Evolutionary conservation across 148 eudicot species (phyloP), one percentile per base, ranked within the genome.

Genomic region (Rhododendron ovatum): DNA sequence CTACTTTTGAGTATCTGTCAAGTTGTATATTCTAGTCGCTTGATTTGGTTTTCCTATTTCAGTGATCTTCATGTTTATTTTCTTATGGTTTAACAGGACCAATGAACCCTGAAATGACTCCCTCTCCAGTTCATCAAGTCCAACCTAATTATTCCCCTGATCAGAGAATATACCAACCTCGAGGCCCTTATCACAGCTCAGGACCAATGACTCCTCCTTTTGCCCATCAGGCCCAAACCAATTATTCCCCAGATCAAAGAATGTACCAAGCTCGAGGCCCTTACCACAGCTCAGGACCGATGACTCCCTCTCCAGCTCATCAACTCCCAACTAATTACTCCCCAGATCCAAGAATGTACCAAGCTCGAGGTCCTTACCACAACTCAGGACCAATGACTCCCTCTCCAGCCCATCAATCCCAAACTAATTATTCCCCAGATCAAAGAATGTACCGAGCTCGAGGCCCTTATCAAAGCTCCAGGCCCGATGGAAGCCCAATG

Each of bases 191-290:
- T 82, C 77, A 82, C 76, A 88, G 87, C 63, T 61, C 84, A 14
- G 47, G 73, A 39, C 84, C 84, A 37, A 50, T 80, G 55, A 86
- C 86, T 77, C 86, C 89, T 85, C 35, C 89, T 81, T 83, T 86
- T 41, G 86, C 87, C 78, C 76, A 85, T 83, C 91, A 84, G 53
- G 78, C 83, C 84, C 92, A 88, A 50, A 53, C 69, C 71, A 88
- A 82, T 85, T 81, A 89, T 87, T 86, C 88, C 50, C 87, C 89
- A 5, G 85, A 84, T 85, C 91, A 78, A 82, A 87, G 87, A 81
- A 78, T 82, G 88, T 89, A 87, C 57, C 93, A 83, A 88, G 85
- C 85, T 59, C 91, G 86, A 35, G 89, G 83, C 84, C 87, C 90
- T 20, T 86, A 84, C 80, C 73, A 80, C 75, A 89, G 86, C 71